Evolutionary conservation across 306 rosid genomes (phyloP), one percentile per base, ranked within the genome.

Genomic region (Hippophae rhamnoides): DNA sequence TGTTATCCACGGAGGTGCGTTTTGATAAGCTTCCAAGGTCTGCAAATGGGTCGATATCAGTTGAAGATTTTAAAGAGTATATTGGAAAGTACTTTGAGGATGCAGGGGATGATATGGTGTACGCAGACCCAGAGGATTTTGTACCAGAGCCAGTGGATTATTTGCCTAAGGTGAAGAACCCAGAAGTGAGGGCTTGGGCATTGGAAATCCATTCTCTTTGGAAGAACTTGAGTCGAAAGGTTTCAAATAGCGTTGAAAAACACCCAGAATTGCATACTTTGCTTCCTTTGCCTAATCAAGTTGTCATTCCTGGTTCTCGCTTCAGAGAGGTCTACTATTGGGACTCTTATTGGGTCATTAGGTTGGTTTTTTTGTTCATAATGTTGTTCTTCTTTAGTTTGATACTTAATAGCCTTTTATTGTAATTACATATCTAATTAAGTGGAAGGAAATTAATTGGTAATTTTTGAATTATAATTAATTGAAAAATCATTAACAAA

Each of bases 271-370:
- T 71, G 7, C 86, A 84, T 68, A 88, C 99, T 18, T 64, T 88
- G 62, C 84, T 88, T 59, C 95, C 99, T 58, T 77, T 92, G 47
- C 79, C 82, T 0, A 41, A 14, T 58, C 64, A 72, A 6, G 48
- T 57, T 27, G 57, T 88, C 3, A 68, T 92, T 82, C 96, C 95
- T 0, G 99, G 99, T 4, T 86, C 96, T 0, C 67, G 95, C 14
- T 92, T 92, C 60, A 80, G 82, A 12, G 99, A 92, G 80, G 78
- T 84, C 56, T 92, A 92, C 68, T 92, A 92, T 41, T 92, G 99
- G 99, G 95, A 92, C 75, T 85, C 99, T 10, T 92, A 88, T 58
- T 92, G 99, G 99, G 82, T 83, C 0, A 85, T 88, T 44, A 81
- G 96, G 99, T 85, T 57, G 40, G 57, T 67, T 31, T 68, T 41